A percentile compares a stretch with the other conserved stretches of the same genome.
These are phyloP conservation scores for Mycotypha africana DNA, from an alignment of 371 early-diverging fungal species.

Conservation along the genomic window DNA sequence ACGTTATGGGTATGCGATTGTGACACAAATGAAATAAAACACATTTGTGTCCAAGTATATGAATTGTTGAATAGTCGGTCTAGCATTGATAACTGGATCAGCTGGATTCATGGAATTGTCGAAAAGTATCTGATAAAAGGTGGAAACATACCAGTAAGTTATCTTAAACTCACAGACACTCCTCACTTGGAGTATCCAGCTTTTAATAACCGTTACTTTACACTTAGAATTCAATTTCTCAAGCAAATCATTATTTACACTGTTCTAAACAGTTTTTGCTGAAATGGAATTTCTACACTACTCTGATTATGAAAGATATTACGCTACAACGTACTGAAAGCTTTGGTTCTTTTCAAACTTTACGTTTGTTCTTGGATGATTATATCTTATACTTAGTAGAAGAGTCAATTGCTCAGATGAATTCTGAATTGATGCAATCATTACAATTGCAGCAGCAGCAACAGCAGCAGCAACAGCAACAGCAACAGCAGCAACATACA, in stretches of 20 bases:
- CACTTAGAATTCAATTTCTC: background rate
- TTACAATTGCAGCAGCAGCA: background rate
- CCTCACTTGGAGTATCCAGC: no score
- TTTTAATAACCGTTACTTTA: background rate
- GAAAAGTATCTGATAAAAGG: constrained; percentile 22
- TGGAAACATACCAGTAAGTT: constrained; percentile 9
- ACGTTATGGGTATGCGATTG: constrained; percentile 54
- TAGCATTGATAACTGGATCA: constrained; percentile 42
- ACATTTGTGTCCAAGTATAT: no score
- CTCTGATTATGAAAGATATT: constrained; percentile 41
- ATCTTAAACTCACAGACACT: background rate
- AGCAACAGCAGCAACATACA: no score
- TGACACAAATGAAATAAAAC: constrained; percentile 25
- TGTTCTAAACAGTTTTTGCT: constrained; percentile 45
- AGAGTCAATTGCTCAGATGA: constrained; percentile 38
- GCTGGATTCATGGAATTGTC: constrained; percentile 36
- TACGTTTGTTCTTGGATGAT: constrained; percentile 50
- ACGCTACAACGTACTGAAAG: constrained; percentile 30
- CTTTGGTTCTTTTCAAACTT: constrained; percentile 37
- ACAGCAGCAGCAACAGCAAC: no score
- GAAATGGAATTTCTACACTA: constrained; percentile 48
- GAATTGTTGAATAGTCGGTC: constrained; percentile 22
- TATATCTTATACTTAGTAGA: constrained; percentile 47
- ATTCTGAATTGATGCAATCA: constrained; percentile 12
- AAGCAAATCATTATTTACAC: constrained; percentile 28